Conservation (phyloP, 2,329 filamentous ascomycete genomes). For the Daldinia sp. region DNA sequence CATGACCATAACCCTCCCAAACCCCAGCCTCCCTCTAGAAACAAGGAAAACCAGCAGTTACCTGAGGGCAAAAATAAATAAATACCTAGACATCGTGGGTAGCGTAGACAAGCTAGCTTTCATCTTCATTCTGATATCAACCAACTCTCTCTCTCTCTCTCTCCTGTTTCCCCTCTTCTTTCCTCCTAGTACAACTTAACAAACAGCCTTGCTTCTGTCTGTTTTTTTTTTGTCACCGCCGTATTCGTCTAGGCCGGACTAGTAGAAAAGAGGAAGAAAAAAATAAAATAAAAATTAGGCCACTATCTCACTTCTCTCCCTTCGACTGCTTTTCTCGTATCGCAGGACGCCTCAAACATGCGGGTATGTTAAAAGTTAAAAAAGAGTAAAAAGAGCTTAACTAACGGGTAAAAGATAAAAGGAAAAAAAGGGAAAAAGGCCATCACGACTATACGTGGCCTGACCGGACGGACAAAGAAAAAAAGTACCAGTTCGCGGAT, state of each 20-base stretch:
- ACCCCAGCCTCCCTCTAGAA: no score
- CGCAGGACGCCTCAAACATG: slow-evolving; percentile 38
- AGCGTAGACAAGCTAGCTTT: slow-evolving; percentile 10
- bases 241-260: not conserved
- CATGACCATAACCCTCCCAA: not conserved
- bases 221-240: no score
- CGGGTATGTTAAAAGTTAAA: slow-evolving; percentile 34
- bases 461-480: slow-evolving; percentile 10
- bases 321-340: slow-evolving; percentile 3
- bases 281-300: not conserved
- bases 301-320: not conserved
- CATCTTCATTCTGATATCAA: slow-evolving; percentile 32
- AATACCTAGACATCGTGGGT: slow-evolving; percentile 1
- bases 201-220: not conserved
- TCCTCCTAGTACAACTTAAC: no score
- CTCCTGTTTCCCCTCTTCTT: no score
- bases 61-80: not conserved
- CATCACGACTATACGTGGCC: slow-evolving; percentile 19
- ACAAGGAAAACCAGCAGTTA: slow-evolving; percentile 2
- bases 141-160: no score
- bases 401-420: not conserved
- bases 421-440: slow-evolving; percentile 1
- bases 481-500: slow-evolving; percentile 20
- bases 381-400: not conserved
- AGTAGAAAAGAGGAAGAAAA: not conserved